Evolutionary conservation across 331 rosid species (phyloP).

Genomic region (Malus hybrid): DNA sequence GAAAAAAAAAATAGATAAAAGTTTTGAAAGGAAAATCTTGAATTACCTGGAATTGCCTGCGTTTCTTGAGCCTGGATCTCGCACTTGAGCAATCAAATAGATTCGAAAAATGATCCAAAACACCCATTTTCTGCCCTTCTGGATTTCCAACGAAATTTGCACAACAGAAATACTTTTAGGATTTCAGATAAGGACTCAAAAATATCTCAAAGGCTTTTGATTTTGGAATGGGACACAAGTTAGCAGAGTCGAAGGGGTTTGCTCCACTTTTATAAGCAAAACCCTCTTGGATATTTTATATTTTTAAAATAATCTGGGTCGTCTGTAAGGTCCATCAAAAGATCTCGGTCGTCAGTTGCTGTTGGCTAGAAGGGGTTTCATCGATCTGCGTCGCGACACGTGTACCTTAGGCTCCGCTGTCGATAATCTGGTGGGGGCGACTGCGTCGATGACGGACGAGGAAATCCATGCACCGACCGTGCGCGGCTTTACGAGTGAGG

Average conservation of each 20-base stretch:
- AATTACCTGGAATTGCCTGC: constrained; percentile 65
- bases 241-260: not conserved
- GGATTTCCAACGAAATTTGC: not conserved
- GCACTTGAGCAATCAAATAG: constrained; percentile 59
- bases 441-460: not conserved
- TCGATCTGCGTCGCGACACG: constrained; percentile 5
- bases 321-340: not conserved
- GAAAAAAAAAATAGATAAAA: not conserved
- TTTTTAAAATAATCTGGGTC: constrained; percentile 2
- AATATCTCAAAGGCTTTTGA: not conserved
- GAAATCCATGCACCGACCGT: constrained; percentile 20
- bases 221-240: not conserved
- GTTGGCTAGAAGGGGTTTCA: not conserved
- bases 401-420: not conserved
- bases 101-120: constrained; percentile 68
- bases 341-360: constrained; percentile 5
- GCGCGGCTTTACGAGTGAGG: not conserved
- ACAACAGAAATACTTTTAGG: not conserved
- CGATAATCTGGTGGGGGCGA: not conserved
- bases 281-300: not conserved
- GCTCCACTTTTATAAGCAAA: constrained; percentile 1
- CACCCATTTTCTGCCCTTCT: constrained; percentile 41
- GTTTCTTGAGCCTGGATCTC: constrained; percentile 31
- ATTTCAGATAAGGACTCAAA: not conserved
- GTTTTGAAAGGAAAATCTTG: not conserved